phyloP scores from a whole-genome alignment of 192 early-diverging fungal species.

The Podila epigama region DNA sequence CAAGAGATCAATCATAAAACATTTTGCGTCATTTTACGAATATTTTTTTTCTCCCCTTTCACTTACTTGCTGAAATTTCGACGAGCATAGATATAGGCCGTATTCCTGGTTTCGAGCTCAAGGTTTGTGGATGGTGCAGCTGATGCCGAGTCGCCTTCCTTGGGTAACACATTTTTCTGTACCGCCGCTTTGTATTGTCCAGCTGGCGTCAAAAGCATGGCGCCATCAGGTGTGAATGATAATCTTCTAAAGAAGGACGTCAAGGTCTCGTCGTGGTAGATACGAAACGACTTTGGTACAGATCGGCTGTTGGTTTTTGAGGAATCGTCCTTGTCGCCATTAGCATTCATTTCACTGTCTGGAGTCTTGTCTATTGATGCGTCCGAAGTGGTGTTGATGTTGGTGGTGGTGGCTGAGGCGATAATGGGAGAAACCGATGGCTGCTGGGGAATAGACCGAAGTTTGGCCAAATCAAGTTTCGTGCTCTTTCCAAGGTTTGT shows the following conservation, averaged over 20 bases:
- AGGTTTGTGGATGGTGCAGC: background rate
- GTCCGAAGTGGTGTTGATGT: background rate
- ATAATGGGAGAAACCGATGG: background rate
- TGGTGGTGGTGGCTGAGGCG: background rate
- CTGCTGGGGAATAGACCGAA: constrained; percentile 20
- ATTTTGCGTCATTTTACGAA: background rate
- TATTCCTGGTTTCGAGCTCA: constrained; percentile 60
- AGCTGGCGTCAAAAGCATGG: constrained; percentile 80
- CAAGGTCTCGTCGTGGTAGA: constrained; percentile 89
- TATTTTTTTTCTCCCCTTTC: too few relatives aligned
- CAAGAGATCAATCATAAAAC: background rate
- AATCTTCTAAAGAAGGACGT: constrained; percentile 91
- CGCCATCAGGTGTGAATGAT: constrained; percentile 88
- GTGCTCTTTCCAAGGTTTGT: constrained; percentile 34
- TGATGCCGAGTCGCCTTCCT: constrained; percentile 19
- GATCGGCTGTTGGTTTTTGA: constrained; percentile 19
- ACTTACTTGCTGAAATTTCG: constrained; percentile 61
- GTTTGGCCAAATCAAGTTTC: constrained; percentile 41
- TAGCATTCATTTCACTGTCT: background rate
- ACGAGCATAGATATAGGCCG: constrained; percentile 72
- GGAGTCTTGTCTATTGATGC: constrained; percentile 3
- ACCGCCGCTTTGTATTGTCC: constrained; percentile 63
- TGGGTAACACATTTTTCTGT: constrained; percentile 6
- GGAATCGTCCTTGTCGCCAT: constrained; percentile 16
- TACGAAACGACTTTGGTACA: constrained; percentile 49